These are phyloP conservation scores for Colletotrichum agaves DNA, from an alignment of 2,329 filamentous ascomycete species.

Conservation along the genomic window DNA sequence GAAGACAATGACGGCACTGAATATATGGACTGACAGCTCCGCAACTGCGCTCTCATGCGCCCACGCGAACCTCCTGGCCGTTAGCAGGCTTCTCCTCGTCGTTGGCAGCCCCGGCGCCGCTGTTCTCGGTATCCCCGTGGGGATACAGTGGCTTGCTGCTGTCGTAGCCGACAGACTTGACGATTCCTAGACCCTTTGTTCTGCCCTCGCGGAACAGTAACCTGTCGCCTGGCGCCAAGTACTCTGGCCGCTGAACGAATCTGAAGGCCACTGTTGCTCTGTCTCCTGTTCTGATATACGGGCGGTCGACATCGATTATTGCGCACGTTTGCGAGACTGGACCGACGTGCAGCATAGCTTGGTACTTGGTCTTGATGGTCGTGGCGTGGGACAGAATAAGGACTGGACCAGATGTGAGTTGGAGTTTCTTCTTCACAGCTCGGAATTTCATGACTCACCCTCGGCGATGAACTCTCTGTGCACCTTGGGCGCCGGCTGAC, in stretches of 20 bases:
- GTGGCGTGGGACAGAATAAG: conserved; percentile 95
- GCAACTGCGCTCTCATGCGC: conserved; percentile 4
- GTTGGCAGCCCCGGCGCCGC: background rate
- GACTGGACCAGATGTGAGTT: conserved; percentile 59
- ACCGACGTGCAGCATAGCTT: conserved; percentile 97
- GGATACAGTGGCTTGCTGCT: conserved; percentile 57
- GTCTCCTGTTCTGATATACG: conserved; percentile 93
- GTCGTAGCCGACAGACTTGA: conserved; percentile 92
- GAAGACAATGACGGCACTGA: background rate
- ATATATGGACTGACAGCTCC: no score
- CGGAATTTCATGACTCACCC: conserved; percentile 55
- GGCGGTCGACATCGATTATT: conserved; percentile 97
- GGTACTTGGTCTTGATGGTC: conserved; percentile 96
- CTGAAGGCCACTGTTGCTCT: conserved; percentile 93
- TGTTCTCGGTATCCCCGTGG: conserved; percentile 17
- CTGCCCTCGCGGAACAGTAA: conserved; percentile 93
- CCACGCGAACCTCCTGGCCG: conserved; percentile 29
- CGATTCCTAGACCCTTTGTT: conserved; percentile 94
- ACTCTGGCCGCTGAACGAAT: conserved; percentile 95
- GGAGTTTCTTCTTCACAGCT: background rate
- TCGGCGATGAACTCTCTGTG: conserved; percentile 83
- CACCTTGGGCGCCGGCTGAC: conserved; percentile 75
- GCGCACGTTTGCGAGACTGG: conserved; percentile 95
- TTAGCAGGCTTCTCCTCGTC: conserved; percentile 25
- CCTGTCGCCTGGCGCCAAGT: conserved; percentile 86